phyloP scores from a whole-genome alignment of 2,329 filamentous ascomycete genomes.

The Apiospora hydei region DNA sequence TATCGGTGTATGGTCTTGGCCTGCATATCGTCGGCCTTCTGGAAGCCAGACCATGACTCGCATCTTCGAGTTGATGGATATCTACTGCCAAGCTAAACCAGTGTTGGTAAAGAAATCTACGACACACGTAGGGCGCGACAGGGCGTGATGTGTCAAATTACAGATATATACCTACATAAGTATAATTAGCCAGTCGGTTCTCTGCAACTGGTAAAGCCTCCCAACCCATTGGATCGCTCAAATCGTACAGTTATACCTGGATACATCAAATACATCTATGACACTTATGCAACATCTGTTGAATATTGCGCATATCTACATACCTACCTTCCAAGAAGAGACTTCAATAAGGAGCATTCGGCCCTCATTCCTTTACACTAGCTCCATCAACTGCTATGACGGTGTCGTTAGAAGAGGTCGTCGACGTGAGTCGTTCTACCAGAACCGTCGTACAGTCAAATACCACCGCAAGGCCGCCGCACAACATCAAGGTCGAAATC shows the following conservation, averaged over 20 bases:
- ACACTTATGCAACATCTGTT: too few species aligned
- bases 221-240: not conserved
- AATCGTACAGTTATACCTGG: not conserved
- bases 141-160: not conserved
- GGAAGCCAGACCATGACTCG: not conserved
- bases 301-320: not conserved
- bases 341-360: not conserved
- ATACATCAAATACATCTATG: not conserved
- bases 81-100: not conserved
- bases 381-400: not conserved
- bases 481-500: not conserved
- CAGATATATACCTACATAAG: not conserved
- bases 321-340: not conserved
- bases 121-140: not conserved
- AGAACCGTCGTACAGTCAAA: not conserved
- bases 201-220: not conserved
- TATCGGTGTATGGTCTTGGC: too few species aligned
- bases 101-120: not conserved
- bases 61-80: too few species aligned
- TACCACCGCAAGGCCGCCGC: not conserved
- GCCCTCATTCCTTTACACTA: not conserved
- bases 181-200: too few species aligned
- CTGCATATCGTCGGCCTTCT: not conserved
- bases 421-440: not conserved
- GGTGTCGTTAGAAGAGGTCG: not conserved